Base-by-base conservation (phyloP, 2,329 filamentous ascomycete genomes). In the Phaeosphaeria sp. region DNA sequence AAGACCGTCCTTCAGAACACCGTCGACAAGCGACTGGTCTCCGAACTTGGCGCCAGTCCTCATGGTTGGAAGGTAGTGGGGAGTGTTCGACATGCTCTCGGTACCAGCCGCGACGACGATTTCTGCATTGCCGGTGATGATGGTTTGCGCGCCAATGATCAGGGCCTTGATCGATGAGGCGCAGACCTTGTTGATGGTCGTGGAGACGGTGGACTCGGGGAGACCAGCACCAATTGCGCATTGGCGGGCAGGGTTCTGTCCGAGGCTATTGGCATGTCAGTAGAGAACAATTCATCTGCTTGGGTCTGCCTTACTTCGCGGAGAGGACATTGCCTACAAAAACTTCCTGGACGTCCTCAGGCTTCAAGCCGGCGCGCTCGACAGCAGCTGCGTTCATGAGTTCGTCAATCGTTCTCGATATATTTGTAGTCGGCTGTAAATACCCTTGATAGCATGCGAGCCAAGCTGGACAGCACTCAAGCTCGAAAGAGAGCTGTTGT, bases 181-280 rank as follows among this genome's bases (percentile, higher is more conserved):
- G 86, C 95, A 99, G 77, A 99, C 95, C 84, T 99, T 99, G 89
- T 99, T 99, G 75, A 99, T 87, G 51, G 93, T 96, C 46, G 95
- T 99, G 81, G 90, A 91, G 69, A 96, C 87, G 64, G 91, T 91
- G 53, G 86, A 85, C 64, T 96, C 85, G 53, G 88, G 82, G 65
- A 99, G 91, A 62, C 95, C 95, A 73, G 92, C 95, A 71, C 89
- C 87, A 74, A 99, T 86, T 71, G 93, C 92, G 80, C 91, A 96
- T 83, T 99, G 95, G 74, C 95, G 90, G 68, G 95, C 93, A 66
- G 96, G 95, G 76, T 96, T 96, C 82, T 99, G 95, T 65, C 95
- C 95, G 69, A 98, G 86, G 79, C 93, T 97, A 49, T 8, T 13
- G n/a, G 13, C 33, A 69, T 30, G 55, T 67, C 33, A 62, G 53